Conservation (phyloP, 768 basidiomycete genomes). For the Collybiopsis confluens region DNA sequence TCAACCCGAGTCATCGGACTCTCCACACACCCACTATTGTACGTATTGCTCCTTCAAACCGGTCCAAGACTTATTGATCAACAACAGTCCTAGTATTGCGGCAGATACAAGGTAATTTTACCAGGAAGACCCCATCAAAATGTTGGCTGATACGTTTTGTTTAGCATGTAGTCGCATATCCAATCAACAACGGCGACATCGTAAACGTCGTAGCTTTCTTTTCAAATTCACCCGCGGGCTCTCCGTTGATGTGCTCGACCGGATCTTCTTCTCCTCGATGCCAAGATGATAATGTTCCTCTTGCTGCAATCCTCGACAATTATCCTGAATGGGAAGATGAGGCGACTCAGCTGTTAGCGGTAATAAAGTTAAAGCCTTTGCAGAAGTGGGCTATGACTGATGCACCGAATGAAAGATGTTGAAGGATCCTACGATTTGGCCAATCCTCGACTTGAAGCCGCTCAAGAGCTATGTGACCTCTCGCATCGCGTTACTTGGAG, state of each 20-base stretch:
- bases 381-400: no score
- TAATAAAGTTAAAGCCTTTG: no score
- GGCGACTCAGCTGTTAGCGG: conserved; percentile 24
- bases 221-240: conserved; percentile 23
- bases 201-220: conserved; percentile 32
- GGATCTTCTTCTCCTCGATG: conserved; percentile 17
- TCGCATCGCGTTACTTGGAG: conserved; percentile 4
- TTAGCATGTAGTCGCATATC: conserved; percentile 37
- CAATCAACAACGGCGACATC: conserved; percentile 29
- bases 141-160: conserved; percentile 11
- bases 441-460: not conserved
- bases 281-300: not conserved
- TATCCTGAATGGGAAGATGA: conserved; percentile 34
- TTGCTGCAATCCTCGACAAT: conserved; percentile 14
- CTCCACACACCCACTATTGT: conserved; percentile 19
- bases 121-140: conserved; percentile 15
- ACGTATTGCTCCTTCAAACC: conserved; percentile 13
- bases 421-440: not conserved
- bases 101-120: conserved; percentile 22
- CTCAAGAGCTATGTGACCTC: not conserved
- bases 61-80: not conserved
- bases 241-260: conserved; percentile 25
- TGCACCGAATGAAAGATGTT: no score
- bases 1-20: conserved; percentile 19
- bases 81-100: not conserved